Conservation (phyloP, 768 basidiomycete genomes). For the Pulveroboletus sp. region DNA sequence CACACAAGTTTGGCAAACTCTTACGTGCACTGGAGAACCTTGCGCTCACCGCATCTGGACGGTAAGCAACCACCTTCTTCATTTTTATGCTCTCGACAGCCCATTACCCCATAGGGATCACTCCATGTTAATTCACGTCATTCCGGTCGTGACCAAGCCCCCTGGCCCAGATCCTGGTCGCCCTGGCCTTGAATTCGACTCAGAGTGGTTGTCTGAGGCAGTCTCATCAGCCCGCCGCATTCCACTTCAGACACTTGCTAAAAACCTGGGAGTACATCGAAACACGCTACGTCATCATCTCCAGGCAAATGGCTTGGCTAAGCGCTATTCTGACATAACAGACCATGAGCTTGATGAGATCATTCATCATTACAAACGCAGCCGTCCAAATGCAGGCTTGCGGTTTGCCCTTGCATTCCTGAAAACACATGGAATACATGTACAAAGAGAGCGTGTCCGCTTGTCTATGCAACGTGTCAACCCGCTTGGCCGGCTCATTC, state of each 20-base stretch:
- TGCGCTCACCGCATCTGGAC: neutral
- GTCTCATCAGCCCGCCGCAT: neutral
- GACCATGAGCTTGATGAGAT: constrained; percentile 19
- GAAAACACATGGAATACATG: constrained; percentile 5
- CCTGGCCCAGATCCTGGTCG: neutral
- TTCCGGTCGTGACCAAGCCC: neutral
- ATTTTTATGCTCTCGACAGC: too few relatives aligned
- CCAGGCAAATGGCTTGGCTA: constrained; percentile 2
- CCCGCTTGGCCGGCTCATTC: neutral
- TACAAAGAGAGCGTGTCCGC: constrained; percentile 13
- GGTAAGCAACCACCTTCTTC: neutral
- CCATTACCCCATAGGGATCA: neutral
- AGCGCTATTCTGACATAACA: constrained; percentile 9
- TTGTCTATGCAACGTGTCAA: constrained; percentile 8
- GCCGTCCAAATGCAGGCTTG: constrained; percentile 14
- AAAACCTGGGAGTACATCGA: constrained; percentile 9
- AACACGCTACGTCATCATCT: constrained; percentile 16
- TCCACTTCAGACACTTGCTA: neutral
- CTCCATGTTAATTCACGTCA: neutral
- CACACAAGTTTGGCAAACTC: neutral
- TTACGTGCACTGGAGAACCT: neutral
- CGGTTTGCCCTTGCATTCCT: constrained; percentile 17
- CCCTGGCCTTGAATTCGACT: neutral
- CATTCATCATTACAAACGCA: constrained; percentile 10
- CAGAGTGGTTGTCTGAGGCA: neutral